Percentiles rank a stretch among this genome's conserved stretches.
Conservation (phyloP, 2,329 filamentous ascomycete species). For the Trichoderma sp. region DNA sequence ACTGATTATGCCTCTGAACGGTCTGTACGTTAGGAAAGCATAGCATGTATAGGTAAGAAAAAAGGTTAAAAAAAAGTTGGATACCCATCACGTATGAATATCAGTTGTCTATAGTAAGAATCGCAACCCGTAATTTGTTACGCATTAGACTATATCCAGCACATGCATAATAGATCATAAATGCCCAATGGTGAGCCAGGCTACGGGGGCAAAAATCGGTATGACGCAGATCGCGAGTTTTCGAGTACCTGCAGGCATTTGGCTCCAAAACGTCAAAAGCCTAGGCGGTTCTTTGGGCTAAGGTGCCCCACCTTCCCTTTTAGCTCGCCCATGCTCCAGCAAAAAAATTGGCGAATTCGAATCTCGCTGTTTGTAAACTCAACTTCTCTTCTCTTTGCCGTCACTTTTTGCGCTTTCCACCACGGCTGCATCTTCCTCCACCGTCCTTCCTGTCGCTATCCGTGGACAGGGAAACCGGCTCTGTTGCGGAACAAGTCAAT, state of each 20-base stretch:
- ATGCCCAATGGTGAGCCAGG: neutral
- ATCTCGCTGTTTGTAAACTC: constrained; percentile 17
- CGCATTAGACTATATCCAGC: neutral
- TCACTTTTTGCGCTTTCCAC: neutral
- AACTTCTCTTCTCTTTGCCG: constrained; percentile 12
- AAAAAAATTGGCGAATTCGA: constrained; percentile 29
- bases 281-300: neutral
- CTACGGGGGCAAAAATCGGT: neutral
- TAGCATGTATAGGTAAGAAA: constrained; percentile 1
- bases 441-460: neutral
- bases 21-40: constrained; percentile 13
- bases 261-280: neutral
- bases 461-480: neutral
- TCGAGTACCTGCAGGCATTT: constrained; percentile 18
- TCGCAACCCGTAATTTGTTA: neutral
- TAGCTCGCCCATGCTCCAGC: constrained; percentile 20
- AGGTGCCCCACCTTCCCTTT: constrained; percentile 27
- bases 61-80: neutral
- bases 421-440: neutral
- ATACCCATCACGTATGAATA: constrained; percentile 4
- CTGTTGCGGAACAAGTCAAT: constrained; percentile 47
- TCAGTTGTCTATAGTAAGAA: neutral
- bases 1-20: neutral
- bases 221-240: constrained; percentile 35
- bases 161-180: neutral